phyloP scores from a whole-genome alignment of 176 grass and related monocot genomes.

The Rhipidocladum racemiflorum region DNA sequence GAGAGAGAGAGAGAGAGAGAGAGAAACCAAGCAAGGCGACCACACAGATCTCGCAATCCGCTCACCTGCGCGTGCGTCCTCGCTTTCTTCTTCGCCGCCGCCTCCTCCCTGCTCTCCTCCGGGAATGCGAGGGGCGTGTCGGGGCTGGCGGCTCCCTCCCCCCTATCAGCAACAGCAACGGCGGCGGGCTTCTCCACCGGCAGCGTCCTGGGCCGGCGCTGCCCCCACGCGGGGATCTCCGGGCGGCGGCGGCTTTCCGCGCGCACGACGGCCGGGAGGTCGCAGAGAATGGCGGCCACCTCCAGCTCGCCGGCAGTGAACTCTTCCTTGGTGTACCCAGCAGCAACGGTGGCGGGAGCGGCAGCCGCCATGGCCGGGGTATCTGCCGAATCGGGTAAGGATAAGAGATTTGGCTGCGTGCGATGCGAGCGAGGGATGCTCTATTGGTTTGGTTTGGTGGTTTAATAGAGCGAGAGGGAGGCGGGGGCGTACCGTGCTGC shows the following conservation, averaged over 20 bases:
- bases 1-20: too few species aligned
- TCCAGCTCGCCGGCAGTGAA: not conserved
- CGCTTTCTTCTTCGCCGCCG: not conserved
- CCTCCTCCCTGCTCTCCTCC: not conserved
- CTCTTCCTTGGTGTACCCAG: not conserved
- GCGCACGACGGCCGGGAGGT: not conserved
- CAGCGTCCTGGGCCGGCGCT: conserved; percentile 16
- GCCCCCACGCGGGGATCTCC: conserved; percentile 32
- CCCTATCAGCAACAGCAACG: not conserved
- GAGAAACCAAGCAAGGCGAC: not conserved
- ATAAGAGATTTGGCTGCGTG: not conserved
- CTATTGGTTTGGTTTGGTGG: conserved; percentile 32
- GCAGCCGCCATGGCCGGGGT: not conserved
- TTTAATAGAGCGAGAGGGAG: conserved; percentile 23
- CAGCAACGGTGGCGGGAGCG: not conserved
- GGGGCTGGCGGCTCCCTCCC: conserved; percentile 37
- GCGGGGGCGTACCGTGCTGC: not conserved
- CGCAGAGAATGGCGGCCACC: conserved; percentile 40
- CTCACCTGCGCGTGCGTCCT: conserved; percentile 18
- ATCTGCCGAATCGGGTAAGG: too few species aligned
- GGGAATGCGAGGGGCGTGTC: conserved; percentile 51
- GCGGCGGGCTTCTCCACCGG: not conserved
- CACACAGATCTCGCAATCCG: conserved; percentile 20
- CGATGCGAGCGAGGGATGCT: not conserved
- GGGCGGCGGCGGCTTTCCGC: conserved; percentile 7